Base-by-base conservation (phyloP, 2,329 filamentous ascomycete genomes). In the Scleromitrula shiraiana region DNA sequence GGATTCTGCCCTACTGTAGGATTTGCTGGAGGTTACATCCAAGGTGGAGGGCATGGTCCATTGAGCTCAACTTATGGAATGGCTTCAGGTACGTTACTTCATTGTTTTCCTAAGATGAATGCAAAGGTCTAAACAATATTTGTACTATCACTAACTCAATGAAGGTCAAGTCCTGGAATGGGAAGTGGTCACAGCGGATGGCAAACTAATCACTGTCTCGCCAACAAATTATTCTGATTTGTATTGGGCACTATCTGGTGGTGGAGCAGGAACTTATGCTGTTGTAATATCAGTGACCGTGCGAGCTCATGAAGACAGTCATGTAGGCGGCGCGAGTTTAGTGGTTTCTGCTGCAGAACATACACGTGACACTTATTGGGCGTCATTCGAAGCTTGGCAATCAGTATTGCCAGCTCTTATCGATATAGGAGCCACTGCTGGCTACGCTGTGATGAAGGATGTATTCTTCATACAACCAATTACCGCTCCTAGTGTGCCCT, bases 171-270 rank as follows among this genome's bases (percentile, higher is more conserved):
- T 78, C 2, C 61, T 83, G 2, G 68, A 78, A 53, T 70, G 75
- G 62, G 70, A 78, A 20, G 64, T 80, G 0, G 70, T 83, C 1
- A 74, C 73, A 0, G 72, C 72, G 0, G 53, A 57, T 5, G 77
- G 78, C 0, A 57, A 70, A 12, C 64, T 74, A 9, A 38, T 80
- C 1, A 68, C 65, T 0, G 70, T 73, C 2, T 77, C 74, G 30
- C 72, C 73, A 35, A 67, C 70, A 5, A 64, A 73, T 29, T 69
- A 82, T 46, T 48, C 65, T 0, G 77, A 83, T 42, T 63, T 83
- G 0, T 83, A 80, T 60, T 84, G 78, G 80, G 80, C 79, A 0
- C 66, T 82, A 47, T 65, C 73, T 46, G 77, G 78, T 7, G 70
- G 76, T 5, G 50, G 50, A 15, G 76, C 74, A 2, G 73, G 72